Evolutionary conservation across 768 basidiomycete species (phyloP), one percentile per base, ranked within the genome.

Genomic region (Sistotremastrum suecicum): DNA sequence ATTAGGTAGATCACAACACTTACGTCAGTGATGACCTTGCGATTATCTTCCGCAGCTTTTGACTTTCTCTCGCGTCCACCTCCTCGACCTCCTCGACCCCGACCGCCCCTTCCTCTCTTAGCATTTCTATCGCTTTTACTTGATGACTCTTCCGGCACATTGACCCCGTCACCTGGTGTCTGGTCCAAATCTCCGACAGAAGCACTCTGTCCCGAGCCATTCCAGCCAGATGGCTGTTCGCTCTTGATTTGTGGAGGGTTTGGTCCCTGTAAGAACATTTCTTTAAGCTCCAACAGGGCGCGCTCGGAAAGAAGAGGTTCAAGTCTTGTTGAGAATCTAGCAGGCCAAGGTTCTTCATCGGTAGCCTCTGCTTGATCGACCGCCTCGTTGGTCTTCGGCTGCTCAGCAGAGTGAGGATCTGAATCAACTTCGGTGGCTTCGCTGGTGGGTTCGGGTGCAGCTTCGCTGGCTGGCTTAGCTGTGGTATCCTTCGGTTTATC

Each of bases 21-120:
- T 54, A 92, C 90, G 63, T 89, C 75, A 31, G 90, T 88, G 33
- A 85, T 46, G 36, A 94, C 83, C 58, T 75, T 83, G 51, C 88
- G 70, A 51, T 67, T 62, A 54, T 92, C 89, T 52, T 75, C 75
- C 70, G 63, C 37, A 61, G 56, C 38, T 64, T 64, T 5, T 69
- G 66, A 12, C 69, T 66, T 8, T 72, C 64, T 30, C 67, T 70
- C 68, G 6, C 75, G 66, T 32, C 65, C 59, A 28, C 70, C 62
- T 31, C 66, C 62, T 35, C 67, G 59, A 48, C 60, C 58, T 51
- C 64, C 55, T 29, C 71, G 67, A 43, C 66, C 65, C 49, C 64
- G 69, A 9, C 48, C n/a, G 43, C 63, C 64, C 30, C 66, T 63
- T 49, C 62, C 66, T 46, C 57, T 59, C 31, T 53, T 52, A 20